Conservation (phyloP, 1,284 basidiomycete species). For the Filobasidium uniguttulatum region DNA sequence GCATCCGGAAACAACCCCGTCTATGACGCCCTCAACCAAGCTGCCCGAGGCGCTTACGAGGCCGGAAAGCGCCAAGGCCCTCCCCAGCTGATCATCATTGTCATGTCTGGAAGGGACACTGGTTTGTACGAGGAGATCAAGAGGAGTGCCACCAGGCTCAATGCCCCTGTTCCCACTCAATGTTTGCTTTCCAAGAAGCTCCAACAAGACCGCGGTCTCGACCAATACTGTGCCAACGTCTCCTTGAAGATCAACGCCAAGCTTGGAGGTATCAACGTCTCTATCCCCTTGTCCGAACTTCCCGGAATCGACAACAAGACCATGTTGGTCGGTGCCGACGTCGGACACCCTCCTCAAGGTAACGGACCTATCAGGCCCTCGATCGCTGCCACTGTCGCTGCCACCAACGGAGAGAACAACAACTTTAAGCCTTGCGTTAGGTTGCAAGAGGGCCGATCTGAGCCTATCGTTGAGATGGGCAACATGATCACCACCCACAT, state of each 20-base stretch:
- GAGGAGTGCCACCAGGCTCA: slow-evolving; percentile 27
- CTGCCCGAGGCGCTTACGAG: slow-evolving; percentile 20
- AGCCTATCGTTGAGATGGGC: slow-evolving; percentile 26
- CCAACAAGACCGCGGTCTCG: slow-evolving; percentile 28
- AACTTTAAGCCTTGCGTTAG: slow-evolving; percentile 37
- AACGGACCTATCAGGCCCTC: slow-evolving; percentile 27
- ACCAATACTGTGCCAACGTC: slow-evolving; percentile 36
- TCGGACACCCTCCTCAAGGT: slow-evolving; percentile 29
- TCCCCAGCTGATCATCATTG: slow-evolving; percentile 33
- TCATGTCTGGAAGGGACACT: slow-evolving; percentile 29
- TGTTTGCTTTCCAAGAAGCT: slow-evolving; percentile 34
- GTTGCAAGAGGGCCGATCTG: slow-evolving; percentile 35
- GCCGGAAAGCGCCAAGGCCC: slow-evolving; percentile 21
- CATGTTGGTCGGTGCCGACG: slow-evolving; percentile 39
- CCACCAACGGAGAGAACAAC: slow-evolving; percentile 29
- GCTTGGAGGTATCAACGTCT: slow-evolving; percentile 40
- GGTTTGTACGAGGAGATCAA: slow-evolving; percentile 39
- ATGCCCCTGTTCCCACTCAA: slow-evolving; percentile 29
- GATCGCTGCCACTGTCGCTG: slow-evolving; percentile 40
- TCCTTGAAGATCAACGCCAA: slow-evolving; percentile 38
- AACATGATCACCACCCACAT: slow-evolving; percentile 29
- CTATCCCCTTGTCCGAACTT: slow-evolving; percentile 27
- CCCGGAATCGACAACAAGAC: slow-evolving; percentile 23
- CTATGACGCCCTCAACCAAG: neutral
- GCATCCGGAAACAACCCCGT: slow-evolving; percentile 14